These are phyloP conservation scores for Haemoproteus tartakovskyi DNA, from an alignment of 169 alveolate species.

Conservation along the genomic window DNA sequence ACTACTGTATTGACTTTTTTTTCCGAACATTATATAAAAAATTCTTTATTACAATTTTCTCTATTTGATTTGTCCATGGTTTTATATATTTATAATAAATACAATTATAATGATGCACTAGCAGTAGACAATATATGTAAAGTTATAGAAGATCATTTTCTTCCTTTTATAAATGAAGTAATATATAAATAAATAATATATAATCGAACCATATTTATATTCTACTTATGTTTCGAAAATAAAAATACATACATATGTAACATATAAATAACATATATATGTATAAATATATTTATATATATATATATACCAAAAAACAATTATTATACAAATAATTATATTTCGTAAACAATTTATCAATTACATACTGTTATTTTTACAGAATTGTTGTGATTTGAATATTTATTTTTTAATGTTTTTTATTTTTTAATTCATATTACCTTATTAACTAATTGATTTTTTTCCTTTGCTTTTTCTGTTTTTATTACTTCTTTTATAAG, in stretches of 20 bases:
- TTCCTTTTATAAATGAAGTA: conserved; percentile 29
- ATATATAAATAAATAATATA: background rate
- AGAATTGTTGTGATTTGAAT: no score
- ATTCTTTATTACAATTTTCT: background rate
- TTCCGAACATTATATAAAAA: conserved; percentile 27
- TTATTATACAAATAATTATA: no score
- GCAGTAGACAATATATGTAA: conserved; percentile 10
- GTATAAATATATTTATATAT: background rate
- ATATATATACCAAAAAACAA: background rate
- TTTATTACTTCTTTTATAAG: background rate
- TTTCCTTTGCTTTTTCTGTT: background rate
- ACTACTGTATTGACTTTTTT: conserved; percentile 13
- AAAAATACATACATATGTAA: background rate
- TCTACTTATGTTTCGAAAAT: no score
- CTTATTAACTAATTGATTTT: background rate
- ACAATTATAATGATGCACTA: conserved; percentile 20
- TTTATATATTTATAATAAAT: conserved; percentile 20
- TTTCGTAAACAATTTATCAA: no score
- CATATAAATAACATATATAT: background rate
- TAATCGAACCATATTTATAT: no score
- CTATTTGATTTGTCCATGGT: conserved; percentile 45
- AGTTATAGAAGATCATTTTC: background rate
- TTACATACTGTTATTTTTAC: no score
- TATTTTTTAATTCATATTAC: no score
- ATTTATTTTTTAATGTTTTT: background rate